phyloP scores from a whole-genome alignment of 2,329 filamentous ascomycete species.

The Neurospora sp. region DNA sequence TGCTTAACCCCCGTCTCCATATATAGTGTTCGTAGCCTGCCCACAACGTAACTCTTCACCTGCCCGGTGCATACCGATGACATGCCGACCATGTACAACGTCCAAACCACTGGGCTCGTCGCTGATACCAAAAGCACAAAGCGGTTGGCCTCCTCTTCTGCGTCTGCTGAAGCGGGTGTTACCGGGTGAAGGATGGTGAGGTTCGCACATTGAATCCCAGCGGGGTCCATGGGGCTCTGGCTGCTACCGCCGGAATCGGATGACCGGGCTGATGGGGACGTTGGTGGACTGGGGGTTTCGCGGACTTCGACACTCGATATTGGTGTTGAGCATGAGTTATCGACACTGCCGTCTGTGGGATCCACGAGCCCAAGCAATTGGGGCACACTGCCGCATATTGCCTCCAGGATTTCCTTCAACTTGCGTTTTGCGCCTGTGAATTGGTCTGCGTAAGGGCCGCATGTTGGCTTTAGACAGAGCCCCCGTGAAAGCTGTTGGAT shows the following conservation, averaged over 20 bases:
- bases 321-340: conserved; percentile 11
- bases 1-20: conserved; percentile 36
- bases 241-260: conserved; percentile 11
- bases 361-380: conserved; percentile 40
- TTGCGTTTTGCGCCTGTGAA: conserved; percentile 28
- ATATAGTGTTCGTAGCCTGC: conserved; percentile 33
- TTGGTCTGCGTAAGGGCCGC: conserved; percentile 22
- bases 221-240: conserved; percentile 4
- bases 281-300: conserved; percentile 20
- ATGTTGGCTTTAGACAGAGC: conserved; percentile 16
- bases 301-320: conserved; percentile 22
- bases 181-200: conserved; percentile 31
- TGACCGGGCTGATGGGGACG: conserved; percentile 15
- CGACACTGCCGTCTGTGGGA: conserved; percentile 25
- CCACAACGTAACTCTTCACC: conserved; percentile 33
- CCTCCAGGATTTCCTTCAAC: conserved; percentile 30
- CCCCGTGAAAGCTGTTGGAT: conserved; percentile 26
- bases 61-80: conserved; percentile 33
- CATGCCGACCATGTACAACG: conserved; percentile 38
- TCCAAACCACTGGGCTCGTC: conserved; percentile 40
- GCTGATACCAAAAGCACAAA: conserved; percentile 39
- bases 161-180: conserved; percentile 13
- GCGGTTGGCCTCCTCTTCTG: conserved; percentile 29
- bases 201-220: conserved; percentile 14
- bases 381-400: conserved; percentile 36